Evolutionary conservation across 768 basidiomycete species (phyloP).

Genomic region (Mycena belliarum): DNA sequence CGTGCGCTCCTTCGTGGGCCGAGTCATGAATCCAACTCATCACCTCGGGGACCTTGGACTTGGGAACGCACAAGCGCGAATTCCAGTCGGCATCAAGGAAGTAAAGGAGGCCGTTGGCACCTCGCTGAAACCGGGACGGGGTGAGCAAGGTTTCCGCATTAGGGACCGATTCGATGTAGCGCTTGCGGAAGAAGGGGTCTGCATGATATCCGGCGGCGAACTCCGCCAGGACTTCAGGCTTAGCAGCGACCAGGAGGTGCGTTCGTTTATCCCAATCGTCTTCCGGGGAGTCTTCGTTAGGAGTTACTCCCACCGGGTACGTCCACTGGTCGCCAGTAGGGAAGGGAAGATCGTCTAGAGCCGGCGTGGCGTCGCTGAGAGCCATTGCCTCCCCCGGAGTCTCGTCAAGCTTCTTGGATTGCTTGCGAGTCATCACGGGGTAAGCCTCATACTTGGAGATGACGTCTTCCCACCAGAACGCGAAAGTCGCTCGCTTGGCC

Average conservation of each 20-base stretch:
- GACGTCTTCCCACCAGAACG: constrained; percentile 1
- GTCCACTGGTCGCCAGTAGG: too few relatives aligned
- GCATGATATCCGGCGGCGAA: background rate
- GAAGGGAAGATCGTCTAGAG: constrained; percentile 1
- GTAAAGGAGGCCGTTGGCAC: background rate
- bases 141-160: background rate
- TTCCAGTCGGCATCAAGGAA: constrained; percentile 12
- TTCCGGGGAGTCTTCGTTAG: background rate
- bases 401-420: background rate
- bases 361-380: too few relatives aligned
- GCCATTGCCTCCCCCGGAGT: background rate
- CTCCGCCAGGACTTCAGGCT: background rate
- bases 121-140: background rate
- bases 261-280: background rate
- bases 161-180: background rate
- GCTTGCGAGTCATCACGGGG: background rate
- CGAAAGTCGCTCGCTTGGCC: background rate
- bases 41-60: constrained; percentile 1
- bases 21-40: too few relatives aligned
- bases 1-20: background rate
- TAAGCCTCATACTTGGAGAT: background rate
- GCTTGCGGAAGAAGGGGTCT: background rate
- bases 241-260: background rate
- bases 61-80: background rate
- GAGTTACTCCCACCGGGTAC: background rate